Base-by-base conservation (phyloP, 768 basidiomycete species). In the Podaxis pistillaris region DNA sequence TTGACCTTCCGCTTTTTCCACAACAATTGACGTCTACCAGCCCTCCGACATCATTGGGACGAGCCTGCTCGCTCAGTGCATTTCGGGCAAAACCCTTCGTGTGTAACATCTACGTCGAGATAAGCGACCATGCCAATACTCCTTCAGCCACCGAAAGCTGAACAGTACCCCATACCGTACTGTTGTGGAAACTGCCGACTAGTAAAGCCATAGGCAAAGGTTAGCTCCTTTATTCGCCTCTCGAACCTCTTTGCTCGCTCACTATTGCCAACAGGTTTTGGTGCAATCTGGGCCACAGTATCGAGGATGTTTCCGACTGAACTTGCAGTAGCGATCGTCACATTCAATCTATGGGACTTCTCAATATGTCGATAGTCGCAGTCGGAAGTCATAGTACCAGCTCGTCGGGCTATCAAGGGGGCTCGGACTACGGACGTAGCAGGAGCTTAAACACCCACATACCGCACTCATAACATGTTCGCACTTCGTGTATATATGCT, bases 241-340 rank as follows among this genome's bases (percentile, higher is more conserved):
- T 15, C 28, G 24, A 33, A 36, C 22, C 17, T 33, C 37, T 17
- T 13, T n/a, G 26, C 13, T 36, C 56, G 73, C 89, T 76, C 72
- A 91, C 90, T 89, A 89, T 74, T 90, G 88, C 90, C 90, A 91
- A 70, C 90, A 91, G 26, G 85, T 86, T 26, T 70, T 76, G 33
- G 70, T 76, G 74, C 90, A 91, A 30, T 78, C 73, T 26, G 86
- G 82, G 4, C 81, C 80, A 68, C 90, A 91, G 62, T 84, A 76
- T 28, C 57, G 66, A 33, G 86, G 86, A 73, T 91, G 90, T 17
- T 73, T 73, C 9, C 81, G 75, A 67, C 90, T 91, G 78, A 91
- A 91, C 72, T 81, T 90, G 83, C 90, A 92, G 69, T 72, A 78
- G 37, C 76, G 77, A 70, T 87, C 79, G 56, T 83, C 85, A 74